These are phyloP conservation scores for Chalara sp. DNA, from an alignment of 2,329 filamentous ascomycete species.

Conservation along the genomic window DNA sequence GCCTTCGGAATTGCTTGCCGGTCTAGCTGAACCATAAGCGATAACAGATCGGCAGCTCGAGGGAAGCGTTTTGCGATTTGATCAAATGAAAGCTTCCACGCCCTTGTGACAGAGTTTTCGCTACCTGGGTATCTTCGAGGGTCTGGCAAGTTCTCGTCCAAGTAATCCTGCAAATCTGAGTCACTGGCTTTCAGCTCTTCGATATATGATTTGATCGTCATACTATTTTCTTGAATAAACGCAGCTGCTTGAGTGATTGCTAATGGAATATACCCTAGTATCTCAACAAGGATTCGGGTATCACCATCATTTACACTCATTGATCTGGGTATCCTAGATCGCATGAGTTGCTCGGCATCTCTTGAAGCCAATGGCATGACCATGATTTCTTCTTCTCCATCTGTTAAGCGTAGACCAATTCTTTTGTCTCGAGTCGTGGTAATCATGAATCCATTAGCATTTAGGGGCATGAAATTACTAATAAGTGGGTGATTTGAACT, in stretches of 20 bases:
- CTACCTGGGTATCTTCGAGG: slow-evolving; percentile 28
- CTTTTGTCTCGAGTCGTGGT: slow-evolving; percentile 13
- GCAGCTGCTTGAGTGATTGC: slow-evolving; percentile 18
- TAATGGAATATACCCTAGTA: slow-evolving; percentile 17
- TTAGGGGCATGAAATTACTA: slow-evolving; percentile 1
- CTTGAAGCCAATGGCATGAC: slow-evolving; percentile 1
- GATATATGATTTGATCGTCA: not conserved
- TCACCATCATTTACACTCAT: not conserved
- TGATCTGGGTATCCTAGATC: slow-evolving; percentile 9
- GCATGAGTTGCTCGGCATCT: slow-evolving; percentile 7
- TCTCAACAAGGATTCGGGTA: not conserved
- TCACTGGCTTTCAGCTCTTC: not conserved
- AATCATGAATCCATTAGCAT: slow-evolving; percentile 5
- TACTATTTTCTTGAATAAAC: slow-evolving; percentile 10
- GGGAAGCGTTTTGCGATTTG: slow-evolving; percentile 25
- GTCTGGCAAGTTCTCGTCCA: slow-evolving; percentile 4
- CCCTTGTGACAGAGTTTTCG: slow-evolving; percentile 28
- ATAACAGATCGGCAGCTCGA: slow-evolving; percentile 12
- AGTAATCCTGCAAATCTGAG: slow-evolving; percentile 4
- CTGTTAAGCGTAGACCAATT: slow-evolving; percentile 1
- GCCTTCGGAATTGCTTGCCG: slow-evolving; percentile 13
- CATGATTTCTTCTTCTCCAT: slow-evolving; percentile 3
- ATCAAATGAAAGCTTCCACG: slow-evolving; percentile 30
- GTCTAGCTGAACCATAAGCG: slow-evolving; percentile 13
- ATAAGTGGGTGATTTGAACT: not conserved